Evolutionary conservation across 2,329 filamentous ascomycete species (phyloP).

Genomic region (Massarina eburnea): DNA sequence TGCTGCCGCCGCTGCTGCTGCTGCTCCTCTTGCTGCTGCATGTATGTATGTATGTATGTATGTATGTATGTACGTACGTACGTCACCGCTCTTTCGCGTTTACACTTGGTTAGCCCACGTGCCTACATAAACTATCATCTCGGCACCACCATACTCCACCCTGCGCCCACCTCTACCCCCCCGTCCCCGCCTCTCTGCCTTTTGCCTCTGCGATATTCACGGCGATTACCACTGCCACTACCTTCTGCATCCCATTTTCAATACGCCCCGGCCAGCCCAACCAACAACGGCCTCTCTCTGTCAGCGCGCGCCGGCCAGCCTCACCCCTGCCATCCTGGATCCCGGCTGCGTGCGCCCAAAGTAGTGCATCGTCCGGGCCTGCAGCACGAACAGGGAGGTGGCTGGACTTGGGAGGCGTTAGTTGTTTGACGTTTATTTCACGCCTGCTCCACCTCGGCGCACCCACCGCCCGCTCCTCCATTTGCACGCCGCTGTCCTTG

Average conservation of each 20-base stretch:
- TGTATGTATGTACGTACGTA: no score
- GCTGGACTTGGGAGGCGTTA: conserved; percentile 35
- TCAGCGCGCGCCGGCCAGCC: no score
- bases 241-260: neutral
- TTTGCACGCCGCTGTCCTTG: conserved; percentile 1
- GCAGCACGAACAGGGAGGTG: conserved; percentile 32
- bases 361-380: conserved; percentile 30
- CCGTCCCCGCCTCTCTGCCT: neutral
- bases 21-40: neutral
- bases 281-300: conserved; percentile 31
- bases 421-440: conserved; percentile 45
- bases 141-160: no score
- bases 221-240: no score
- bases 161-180: no score
- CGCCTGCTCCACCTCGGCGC: conserved; percentile 34
- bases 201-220: neutral
- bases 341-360: conserved; percentile 29
- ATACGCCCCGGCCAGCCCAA: neutral
- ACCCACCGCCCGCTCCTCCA: conserved; percentile 16
- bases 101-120: no score
- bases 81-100: no score
- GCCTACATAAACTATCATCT: no score
- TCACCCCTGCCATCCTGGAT: no score
- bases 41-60: neutral
- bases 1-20: neutral